Percentiles rank a stretch among this genome's conserved stretches.
Conservation (phyloP, 202 grass and related monocot genomes). For the Panicum hallii region DNA sequence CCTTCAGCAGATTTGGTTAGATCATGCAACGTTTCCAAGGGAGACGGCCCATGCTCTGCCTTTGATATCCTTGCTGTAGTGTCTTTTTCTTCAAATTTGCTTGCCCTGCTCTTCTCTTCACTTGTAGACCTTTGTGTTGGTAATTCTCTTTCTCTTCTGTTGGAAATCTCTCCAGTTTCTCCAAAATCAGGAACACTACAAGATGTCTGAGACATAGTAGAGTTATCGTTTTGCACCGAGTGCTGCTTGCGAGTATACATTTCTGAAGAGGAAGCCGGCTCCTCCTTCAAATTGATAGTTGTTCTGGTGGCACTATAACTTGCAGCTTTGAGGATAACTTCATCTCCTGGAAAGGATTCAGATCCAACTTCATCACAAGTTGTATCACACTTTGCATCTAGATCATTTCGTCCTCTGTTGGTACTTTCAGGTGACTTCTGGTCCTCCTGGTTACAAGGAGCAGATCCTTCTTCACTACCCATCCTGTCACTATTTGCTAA, state of each 20-base stretch:
- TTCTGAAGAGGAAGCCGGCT: slow-evolving; percentile 31
- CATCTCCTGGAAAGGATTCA: slow-evolving; percentile 34
- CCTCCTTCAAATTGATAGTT: slow-evolving; percentile 25
- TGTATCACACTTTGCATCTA: slow-evolving; percentile 16
- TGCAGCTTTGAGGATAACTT: slow-evolving; percentile 33
- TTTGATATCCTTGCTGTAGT: slow-evolving; percentile 38
- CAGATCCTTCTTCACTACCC: slow-evolving; percentile 23
- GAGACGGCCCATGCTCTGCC: slow-evolving; percentile 40
- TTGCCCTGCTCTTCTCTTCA: slow-evolving; percentile 36
- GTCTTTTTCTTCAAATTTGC: slow-evolving; percentile 32
- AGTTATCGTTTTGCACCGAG: slow-evolving; percentile 27
- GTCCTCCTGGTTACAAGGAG: slow-evolving; percentile 24
- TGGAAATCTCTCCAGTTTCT: slow-evolving; percentile 11
- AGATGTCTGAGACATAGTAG: slow-evolving; percentile 36
- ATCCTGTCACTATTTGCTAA: slow-evolving; percentile 43
- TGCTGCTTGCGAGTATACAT: slow-evolving; percentile 21
- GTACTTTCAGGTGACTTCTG: slow-evolving; percentile 33
- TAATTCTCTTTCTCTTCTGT: slow-evolving; percentile 29
- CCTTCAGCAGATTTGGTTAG: slow-evolving; percentile 46
- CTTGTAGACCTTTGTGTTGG: slow-evolving; percentile 36
- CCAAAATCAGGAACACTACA: slow-evolving; percentile 21
- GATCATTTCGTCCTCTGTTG: slow-evolving; percentile 26
- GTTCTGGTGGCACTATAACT: slow-evolving; percentile 21
- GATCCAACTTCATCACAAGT: slow-evolving; percentile 27
- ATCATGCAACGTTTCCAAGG: slow-evolving; percentile 30